These are phyloP conservation scores for Saprolegnia parasitica DNA, from an alignment of 352 stramenopile species.

Conservation along the genomic window DNA sequence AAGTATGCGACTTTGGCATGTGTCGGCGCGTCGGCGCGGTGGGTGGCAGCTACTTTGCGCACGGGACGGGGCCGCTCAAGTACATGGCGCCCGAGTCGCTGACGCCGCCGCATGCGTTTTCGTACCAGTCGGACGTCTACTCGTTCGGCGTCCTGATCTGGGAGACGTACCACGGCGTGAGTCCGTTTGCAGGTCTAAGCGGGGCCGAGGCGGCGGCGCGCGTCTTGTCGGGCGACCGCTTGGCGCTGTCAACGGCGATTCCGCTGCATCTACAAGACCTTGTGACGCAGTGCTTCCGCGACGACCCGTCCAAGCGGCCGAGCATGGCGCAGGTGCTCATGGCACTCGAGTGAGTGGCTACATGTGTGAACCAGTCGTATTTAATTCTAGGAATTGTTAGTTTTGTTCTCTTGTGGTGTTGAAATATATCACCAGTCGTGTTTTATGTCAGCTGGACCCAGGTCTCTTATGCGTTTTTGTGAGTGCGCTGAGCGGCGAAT, in stretches of 20 bases:
- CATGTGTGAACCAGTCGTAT: slow-evolving; percentile 24
- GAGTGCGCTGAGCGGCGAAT: no score
- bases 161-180: slow-evolving; percentile 57
- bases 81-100: slow-evolving; percentile 83
- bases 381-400: not conserved
- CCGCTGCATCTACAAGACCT: slow-evolving; percentile 46
- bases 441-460: no score
- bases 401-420: not conserved
- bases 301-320: slow-evolving; percentile 53
- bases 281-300: slow-evolving; percentile 68
- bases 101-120: slow-evolving; percentile 66
- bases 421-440: no score
- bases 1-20: slow-evolving; percentile 77
- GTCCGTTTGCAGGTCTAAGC: slow-evolving; percentile 51
- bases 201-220: slow-evolving; percentile 59
- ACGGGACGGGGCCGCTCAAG: slow-evolving; percentile 65
- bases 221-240: slow-evolving; percentile 67
- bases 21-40: slow-evolving; percentile 56
- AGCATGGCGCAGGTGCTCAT: slow-evolving; percentile 64
- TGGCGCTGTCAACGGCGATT: slow-evolving; percentile 43
- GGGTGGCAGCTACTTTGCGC: slow-evolving; percentile 54
- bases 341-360: slow-evolving; percentile 45
- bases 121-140: slow-evolving; percentile 71
- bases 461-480: no score
- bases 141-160: slow-evolving; percentile 85